Base-by-base conservation (phyloP, 148 eudicot species). In the Limonium bicolor region DNA sequence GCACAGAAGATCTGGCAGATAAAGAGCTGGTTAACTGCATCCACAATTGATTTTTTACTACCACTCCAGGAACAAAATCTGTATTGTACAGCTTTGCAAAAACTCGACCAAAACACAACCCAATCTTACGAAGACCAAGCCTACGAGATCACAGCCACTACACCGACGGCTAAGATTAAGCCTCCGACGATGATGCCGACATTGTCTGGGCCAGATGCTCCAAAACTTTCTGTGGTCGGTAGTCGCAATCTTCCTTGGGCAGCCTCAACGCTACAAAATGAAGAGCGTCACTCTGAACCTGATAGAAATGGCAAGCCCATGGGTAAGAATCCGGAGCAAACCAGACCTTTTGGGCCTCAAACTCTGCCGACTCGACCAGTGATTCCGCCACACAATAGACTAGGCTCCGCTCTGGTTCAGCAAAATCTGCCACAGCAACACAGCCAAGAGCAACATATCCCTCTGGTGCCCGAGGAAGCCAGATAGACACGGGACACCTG, bases 281-380 rank as follows among this genome's bases (percentile, higher is more conserved):
- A 58, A 85, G 88, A 38, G 99, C 88, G 15, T 66, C 74, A 19
- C 99, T 92, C 23, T 60, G 70, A 40, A 82, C 77, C 67, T 92
- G 94, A 51, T 92, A 85, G 12, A 85, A 66, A 58, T 82, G 85
- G 56, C 99, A 92, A 23, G 82, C 82, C 99, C 99, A 92, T 5
- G 99, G 99, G 65, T 81, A 92, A 7, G 94, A 63, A 39, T 72
- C 86, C 3, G 78, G 69, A 0, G 95, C 80, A 17, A 80, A 61
- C 99, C 99, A 92, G 13, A 92, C 63, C 65, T 81, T 74, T 53
- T 67, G 78, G 9, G 61, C 76, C 70, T 92, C 95, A 54, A 81
- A 81, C 41, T 46, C 67, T 1, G 99, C 62, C 23, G 76, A 95
- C 44, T 74, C 94, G 6, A 59, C 71, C 50, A 71, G 36, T 27